Percentiles rank a stretch among this genome's conserved stretches.
Evolutionary conservation across 257 asterid genomes (phyloP).

Genomic region (Gardenia jasminoides): DNA sequence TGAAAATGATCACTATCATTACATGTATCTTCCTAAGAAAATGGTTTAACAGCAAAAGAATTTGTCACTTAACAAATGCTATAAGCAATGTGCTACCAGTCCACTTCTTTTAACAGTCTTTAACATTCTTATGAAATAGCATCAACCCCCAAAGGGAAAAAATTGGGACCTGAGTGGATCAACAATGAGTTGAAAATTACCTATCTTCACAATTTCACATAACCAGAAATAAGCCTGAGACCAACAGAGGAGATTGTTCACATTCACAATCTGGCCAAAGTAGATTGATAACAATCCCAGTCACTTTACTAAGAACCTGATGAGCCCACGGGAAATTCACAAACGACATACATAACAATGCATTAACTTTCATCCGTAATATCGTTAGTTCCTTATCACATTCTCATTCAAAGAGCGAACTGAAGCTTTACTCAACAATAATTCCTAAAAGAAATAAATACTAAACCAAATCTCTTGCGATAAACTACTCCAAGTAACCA

Average conservation of each 20-base stretch:
- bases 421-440: no score
- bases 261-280: no score
- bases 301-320: background rate
- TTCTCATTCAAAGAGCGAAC: background rate
- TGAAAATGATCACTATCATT: background rate
- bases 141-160: background rate
- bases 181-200: background rate
- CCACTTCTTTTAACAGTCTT: background rate
- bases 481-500: no score
- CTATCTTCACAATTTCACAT: background rate
- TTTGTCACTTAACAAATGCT: background rate
- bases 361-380: background rate
- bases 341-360: background rate
- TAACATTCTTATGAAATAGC: background rate
- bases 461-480: no score
- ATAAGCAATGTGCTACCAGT: background rate
- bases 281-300: background rate
- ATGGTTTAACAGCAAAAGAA: background rate
- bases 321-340: background rate
- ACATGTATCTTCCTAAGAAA: background rate
- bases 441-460: no score
- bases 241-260: background rate
- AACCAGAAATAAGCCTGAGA: background rate
- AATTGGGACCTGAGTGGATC: background rate
- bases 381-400: background rate